A percentile compares a stretch with the other conserved stretches of the same genome.
Conservation (phyloP, 2,329 filamentous ascomycete species). For the Diaporthe longicolla region DNA sequence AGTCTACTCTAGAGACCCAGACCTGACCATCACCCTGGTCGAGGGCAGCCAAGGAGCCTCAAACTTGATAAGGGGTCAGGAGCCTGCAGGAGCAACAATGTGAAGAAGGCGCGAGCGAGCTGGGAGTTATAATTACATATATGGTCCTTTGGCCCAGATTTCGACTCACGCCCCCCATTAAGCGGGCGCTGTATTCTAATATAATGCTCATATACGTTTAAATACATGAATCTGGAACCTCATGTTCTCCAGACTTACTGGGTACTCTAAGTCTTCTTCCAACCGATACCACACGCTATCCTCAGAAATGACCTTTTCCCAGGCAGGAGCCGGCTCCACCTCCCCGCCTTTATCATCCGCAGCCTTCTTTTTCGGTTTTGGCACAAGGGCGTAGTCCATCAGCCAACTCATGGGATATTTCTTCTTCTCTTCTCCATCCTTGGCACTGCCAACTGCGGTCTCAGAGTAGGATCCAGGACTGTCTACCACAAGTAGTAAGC, state of each 20-base stretch:
- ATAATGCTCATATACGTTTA: constrained; percentile 32
- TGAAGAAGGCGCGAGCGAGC: constrained; percentile 24
- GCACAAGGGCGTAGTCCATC: constrained; percentile 40
- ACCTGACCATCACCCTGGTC: constrained; percentile 53
- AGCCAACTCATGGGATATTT: constrained; percentile 42
- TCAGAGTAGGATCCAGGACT: constrained; percentile 31
- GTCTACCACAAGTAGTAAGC: constrained; percentile 42
- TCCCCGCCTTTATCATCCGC: background rate
- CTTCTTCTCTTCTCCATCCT: constrained; percentile 40
- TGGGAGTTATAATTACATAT: background rate
- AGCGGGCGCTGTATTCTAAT: background rate
- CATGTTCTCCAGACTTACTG: constrained; percentile 43
- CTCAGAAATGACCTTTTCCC: constrained; percentile 41
- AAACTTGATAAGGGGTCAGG: constrained; percentile 47
- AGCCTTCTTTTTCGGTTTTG: constrained; percentile 20
- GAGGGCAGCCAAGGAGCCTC: constrained; percentile 50
- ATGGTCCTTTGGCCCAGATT: background rate
- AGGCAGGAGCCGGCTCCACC: background rate
- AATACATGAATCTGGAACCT: constrained; percentile 42
- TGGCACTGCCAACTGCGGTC: background rate
- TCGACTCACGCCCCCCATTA: background rate
- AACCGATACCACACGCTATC: constrained; percentile 35
- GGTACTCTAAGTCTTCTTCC: constrained; percentile 39
- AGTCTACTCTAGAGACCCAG: constrained; percentile 55
- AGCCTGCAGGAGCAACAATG: constrained; percentile 51